phyloP scores from a whole-genome alignment of 2,329 filamentous ascomycete species.

The Aspergillus udagawae region DNA sequence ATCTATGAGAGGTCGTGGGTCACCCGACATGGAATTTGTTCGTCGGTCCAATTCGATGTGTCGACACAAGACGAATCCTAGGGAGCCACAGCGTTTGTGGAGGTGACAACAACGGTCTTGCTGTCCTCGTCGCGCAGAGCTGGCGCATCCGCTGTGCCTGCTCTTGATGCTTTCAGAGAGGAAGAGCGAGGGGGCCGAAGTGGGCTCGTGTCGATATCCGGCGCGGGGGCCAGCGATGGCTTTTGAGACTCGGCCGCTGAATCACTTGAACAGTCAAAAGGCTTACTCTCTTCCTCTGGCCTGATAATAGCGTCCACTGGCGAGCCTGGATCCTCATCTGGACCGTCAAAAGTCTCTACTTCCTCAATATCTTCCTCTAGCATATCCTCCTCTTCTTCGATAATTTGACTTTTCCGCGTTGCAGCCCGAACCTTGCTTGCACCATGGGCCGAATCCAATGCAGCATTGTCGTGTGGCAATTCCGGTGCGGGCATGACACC shows the following conservation, averaged over 20 bases:
- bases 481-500: slow-evolving; percentile 33
- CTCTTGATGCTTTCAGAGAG: slow-evolving; percentile 25
- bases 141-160: slow-evolving; percentile 12
- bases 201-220: slow-evolving; percentile 29
- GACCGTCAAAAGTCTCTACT: slow-evolving; percentile 37
- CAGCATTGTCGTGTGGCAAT: slow-evolving; percentile 26
- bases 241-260: slow-evolving; percentile 19
- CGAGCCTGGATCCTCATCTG: slow-evolving; percentile 25
- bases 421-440: slow-evolving; percentile 20
- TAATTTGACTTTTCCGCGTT: slow-evolving; percentile 40
- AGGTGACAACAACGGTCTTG: slow-evolving; percentile 4
- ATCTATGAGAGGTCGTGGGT: background rate
- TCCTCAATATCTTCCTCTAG: slow-evolving; percentile 40
- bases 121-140: slow-evolving; percentile 1
- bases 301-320: slow-evolving; percentile 16
- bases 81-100: slow-evolving; percentile 11
- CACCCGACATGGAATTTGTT: background rate
- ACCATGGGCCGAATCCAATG: slow-evolving; percentile 14
- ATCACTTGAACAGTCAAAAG: slow-evolving; percentile 6
- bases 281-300: slow-evolving; percentile 6
- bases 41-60: background rate
- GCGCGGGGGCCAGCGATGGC: slow-evolving; percentile 28
- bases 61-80: background rate
- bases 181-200: slow-evolving; percentile 37
- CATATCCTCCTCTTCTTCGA: slow-evolving; percentile 43